phyloP scores from a whole-genome alignment of 176 grass and related monocot species.

The Paspalum vaginatum region DNA sequence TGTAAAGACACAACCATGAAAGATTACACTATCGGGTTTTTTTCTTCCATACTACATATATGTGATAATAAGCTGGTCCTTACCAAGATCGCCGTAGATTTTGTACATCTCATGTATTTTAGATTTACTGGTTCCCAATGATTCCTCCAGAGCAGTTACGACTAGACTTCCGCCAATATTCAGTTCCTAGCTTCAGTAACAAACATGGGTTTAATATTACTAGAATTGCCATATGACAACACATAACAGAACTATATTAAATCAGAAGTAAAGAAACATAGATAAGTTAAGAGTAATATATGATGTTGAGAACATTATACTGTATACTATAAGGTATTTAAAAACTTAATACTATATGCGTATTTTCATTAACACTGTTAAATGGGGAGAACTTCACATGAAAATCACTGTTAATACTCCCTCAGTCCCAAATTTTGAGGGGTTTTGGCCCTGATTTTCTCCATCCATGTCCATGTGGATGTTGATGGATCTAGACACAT shows the following conservation, averaged over 20 bases:
- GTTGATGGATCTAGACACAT: no score
- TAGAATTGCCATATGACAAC: conserved; percentile 4
- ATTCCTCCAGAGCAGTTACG: conserved; percentile 76
- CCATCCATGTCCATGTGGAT: no score
- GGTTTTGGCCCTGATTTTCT: no score
- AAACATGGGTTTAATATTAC: conserved; percentile 47
- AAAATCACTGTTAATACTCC: neutral
- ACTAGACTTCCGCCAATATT: conserved; percentile 92
- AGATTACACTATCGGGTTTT: conserved; percentile 14
- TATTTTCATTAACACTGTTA: neutral
- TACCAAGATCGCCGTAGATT: conserved; percentile 86
- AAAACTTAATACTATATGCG: neutral
- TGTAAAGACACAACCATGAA: conserved; percentile 23
- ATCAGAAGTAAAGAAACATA: conserved; percentile 17
- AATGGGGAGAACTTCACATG: neutral
- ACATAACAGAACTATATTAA: conserved; percentile 17
- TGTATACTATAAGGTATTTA: neutral
- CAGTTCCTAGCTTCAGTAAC: conserved; percentile 87
- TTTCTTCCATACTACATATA: conserved; percentile 35
- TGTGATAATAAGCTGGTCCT: conserved; percentile 37
- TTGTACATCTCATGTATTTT: conserved; percentile 97
- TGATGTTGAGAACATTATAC: neutral
- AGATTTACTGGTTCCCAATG: conserved; percentile 75
- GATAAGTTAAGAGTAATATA: neutral
- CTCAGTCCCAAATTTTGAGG: no score